Base-by-base conservation (phyloP, 2,329 filamentous ascomycete species). In the Harringtonia aguacate region DNA sequence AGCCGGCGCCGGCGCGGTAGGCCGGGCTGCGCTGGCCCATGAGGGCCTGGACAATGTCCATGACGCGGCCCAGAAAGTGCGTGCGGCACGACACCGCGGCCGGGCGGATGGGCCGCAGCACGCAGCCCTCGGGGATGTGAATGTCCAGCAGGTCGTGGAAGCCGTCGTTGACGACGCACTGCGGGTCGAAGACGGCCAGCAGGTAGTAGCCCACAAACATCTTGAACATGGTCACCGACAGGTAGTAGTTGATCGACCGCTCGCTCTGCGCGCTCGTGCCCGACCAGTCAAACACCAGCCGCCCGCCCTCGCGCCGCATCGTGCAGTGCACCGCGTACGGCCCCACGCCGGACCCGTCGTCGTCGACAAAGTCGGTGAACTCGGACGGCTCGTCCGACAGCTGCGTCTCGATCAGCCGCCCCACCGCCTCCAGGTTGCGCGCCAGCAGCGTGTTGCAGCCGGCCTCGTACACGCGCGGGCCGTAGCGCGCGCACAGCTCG, bases 181-280 rank as follows among this genome's bases (percentile, higher is more conserved):
- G 62, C 0, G 68, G 68, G 24, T 68, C 67, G 30, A 67, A 67
- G 1, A 69, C 64, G 2, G 68, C 67, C n/a, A 71, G 60, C 4
- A 72, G 57, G 45, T 65, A 66, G 49, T 66, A 70, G 12, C 65
- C 68, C 36, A 72, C 64, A 47, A 71, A 71, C 63, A 72, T 70
- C 43, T 67, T 69, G 57, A 72, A 72, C 65, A 69, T 66, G 18
- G 65, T 69, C 17, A 64, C 61, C 1, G 63, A 68, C 3, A 72
- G 59, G 47, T 67, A 71, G 43, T 65, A 72, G 50, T 72, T 72
- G 57, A 71, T 67, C 13, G 62, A 61, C 2, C 60, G 61, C 44
- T 63, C 59, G 10, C 64, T 67, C 48, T 72, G 69, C 0, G 67
- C 68, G 1, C 62, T 65, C 2, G 68, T 71, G 10, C 68, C 68